Conservation (phyloP, 2,329 filamentous ascomycete genomes). For the Trichoderma semiorbis region DNA sequence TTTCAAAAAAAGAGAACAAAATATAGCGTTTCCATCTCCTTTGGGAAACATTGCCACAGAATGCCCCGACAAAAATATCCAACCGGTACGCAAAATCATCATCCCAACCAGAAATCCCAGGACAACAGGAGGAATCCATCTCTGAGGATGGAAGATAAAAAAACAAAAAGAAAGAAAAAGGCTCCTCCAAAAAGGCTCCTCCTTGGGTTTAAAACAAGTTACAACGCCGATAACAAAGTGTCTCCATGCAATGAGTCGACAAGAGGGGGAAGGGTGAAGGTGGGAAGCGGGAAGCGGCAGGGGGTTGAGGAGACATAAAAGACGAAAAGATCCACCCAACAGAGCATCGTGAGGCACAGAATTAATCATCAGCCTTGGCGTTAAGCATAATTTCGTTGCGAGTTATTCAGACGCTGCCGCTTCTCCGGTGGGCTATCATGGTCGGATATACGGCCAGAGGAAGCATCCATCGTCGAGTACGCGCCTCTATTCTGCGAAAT, state of each 20-base stretch:
- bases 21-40: background rate
- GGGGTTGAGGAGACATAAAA: background rate
- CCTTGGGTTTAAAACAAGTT: constrained; percentile 10
- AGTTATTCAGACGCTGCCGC: constrained; percentile 48
- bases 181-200: constrained; percentile 14
- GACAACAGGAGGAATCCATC: background rate
- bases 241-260: constrained; percentile 12
- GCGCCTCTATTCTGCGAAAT: constrained; percentile 7
- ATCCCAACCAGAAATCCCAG: constrained; percentile 1
- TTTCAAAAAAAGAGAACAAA: background rate
- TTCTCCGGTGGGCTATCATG: constrained; percentile 49
- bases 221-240: constrained; percentile 13
- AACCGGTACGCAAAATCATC: constrained; percentile 21
- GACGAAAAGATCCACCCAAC: background rate
- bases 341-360: background rate
- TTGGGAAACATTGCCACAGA: background rate
- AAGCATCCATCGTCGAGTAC: constrained; percentile 28
- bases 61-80: constrained; percentile 4
- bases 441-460: constrained; percentile 34
- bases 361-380: background rate
- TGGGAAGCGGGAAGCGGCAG: background rate
- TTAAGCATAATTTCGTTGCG: constrained; percentile 41
- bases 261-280: background rate
- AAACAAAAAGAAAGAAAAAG: background rate
- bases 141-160: background rate